These are phyloP conservation scores for Incumbomyces delicatus DNA, from an alignment of 2,329 filamentous ascomycete species.

Conservation along the genomic window DNA sequence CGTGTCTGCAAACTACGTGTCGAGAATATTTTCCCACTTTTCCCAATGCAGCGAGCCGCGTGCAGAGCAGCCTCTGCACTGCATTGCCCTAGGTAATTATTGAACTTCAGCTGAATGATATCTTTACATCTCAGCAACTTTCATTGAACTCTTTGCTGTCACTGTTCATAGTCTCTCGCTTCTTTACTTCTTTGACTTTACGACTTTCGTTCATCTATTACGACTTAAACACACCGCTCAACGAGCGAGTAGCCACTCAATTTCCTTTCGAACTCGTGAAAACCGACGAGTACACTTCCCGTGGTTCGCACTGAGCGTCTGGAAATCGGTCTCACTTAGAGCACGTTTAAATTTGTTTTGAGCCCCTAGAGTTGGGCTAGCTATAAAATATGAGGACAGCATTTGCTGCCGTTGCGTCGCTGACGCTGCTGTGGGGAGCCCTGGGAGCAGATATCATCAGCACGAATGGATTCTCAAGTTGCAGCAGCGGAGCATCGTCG, in stretches of 20 bases:
- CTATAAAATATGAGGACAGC: constrained; percentile 1
- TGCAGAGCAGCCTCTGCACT: too few relatives aligned
- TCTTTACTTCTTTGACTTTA: not conserved
- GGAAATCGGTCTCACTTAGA: too few relatives aligned
- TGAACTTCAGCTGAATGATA: constrained; percentile 5
- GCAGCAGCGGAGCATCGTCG: constrained; percentile 42
- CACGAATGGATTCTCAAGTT: constrained; percentile 71
- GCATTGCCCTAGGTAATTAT: too few relatives aligned
- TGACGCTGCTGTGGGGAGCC: constrained; percentile 27
- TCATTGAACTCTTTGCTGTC: too few relatives aligned
- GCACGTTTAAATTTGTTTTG: too few relatives aligned
- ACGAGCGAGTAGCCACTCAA: not conserved
- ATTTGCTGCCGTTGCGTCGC: constrained; percentile 9
- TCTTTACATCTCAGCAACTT: not conserved
- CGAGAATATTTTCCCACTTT: too few relatives aligned
- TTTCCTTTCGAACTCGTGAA: not conserved
- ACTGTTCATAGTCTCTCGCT: constrained; percentile 5
- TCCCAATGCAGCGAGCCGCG: too few relatives aligned
- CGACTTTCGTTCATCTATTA: not conserved
- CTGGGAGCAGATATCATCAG: constrained; percentile 63
- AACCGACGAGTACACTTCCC: not conserved
- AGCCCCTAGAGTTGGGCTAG: not conserved
- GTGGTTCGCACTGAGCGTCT: too few relatives aligned
- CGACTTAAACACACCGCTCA: not conserved
- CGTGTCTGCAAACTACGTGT: not conserved